These are phyloP conservation scores for Corchorus olitorius DNA, from an alignment of 345 rosid genomes.

Conservation along the genomic window DNA sequence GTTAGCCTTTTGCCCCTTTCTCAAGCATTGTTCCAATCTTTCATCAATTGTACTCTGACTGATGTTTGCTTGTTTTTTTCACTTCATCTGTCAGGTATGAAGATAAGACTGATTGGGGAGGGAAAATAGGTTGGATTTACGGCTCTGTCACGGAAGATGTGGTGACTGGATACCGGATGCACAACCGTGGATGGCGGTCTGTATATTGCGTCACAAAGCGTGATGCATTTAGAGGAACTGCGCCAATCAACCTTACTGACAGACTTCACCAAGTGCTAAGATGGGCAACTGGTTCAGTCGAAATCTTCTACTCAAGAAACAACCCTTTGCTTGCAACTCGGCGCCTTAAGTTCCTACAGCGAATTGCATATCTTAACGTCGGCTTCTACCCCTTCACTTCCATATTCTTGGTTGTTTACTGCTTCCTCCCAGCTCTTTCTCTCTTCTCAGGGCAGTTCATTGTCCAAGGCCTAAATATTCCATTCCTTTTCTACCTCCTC, in stretches of 20 bases:
- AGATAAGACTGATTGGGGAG: conserved; percentile 94
- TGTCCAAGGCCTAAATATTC: conserved; percentile 55
- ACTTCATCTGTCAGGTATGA: conserved; percentile 50
- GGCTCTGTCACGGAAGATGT: conserved; percentile 84
- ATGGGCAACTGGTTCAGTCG: conserved; percentile 97
- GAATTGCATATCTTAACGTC: conserved; percentile 80
- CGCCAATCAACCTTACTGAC: conserved; percentile 90
- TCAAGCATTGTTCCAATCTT: background rate
- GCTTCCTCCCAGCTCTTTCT: conserved; percentile 87
- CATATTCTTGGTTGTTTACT: conserved; percentile 66
- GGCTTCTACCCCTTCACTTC: conserved; percentile 94
- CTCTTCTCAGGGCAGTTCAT: conserved; percentile 83
- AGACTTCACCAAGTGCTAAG: conserved; percentile 91
- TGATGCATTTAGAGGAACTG: conserved; percentile 89
- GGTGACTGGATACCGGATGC: conserved; percentile 95
- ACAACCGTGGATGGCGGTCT: conserved; percentile 96
- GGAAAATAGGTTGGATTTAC: conserved; percentile 87
- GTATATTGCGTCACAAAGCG: conserved; percentile 87
- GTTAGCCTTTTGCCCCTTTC: conserved; percentile 36
- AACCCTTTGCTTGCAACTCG: conserved; percentile 64
- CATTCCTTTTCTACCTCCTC: conserved; percentile 74
- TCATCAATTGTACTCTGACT: background rate
- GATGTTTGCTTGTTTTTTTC: background rate
- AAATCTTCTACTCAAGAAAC: conserved; percentile 86
- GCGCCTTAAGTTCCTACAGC: conserved; percentile 83